These are phyloP conservation scores for Tolypocladium ovalisporum DNA, from an alignment of 2,329 filamentous ascomycete genomes.

Conservation along the genomic window DNA sequence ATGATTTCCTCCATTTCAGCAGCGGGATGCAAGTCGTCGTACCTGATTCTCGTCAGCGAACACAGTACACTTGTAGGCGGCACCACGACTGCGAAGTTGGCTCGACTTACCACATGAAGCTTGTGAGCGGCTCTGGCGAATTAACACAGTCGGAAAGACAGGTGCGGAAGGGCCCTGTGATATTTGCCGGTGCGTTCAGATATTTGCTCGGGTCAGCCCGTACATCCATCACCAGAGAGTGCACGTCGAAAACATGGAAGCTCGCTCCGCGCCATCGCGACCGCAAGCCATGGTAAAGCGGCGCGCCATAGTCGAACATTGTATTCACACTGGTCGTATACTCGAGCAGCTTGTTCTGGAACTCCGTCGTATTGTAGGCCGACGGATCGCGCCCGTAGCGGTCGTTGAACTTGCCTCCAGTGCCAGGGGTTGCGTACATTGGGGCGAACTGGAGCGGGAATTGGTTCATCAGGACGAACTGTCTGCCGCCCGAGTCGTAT, in stretches of 20 bases:
- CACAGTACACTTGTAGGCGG: too few species aligned
- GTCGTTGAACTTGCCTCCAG: conserved; percentile 3
- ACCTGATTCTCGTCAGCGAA: conserved; percentile 19
- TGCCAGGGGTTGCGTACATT: conserved; percentile 37
- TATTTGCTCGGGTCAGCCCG: conserved; percentile 49
- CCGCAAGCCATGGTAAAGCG: conserved; percentile 31
- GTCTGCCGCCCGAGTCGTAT: conserved; percentile 54
- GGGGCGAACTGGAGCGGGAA: conserved; percentile 58
- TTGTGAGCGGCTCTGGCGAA: conserved; percentile 35
- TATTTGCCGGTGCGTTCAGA: conserved; percentile 52
- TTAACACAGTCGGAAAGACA: conserved; percentile 35
- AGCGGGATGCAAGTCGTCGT: conserved; percentile 62
- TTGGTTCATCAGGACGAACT: conserved; percentile 62
- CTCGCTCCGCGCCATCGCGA: conserved; percentile 45
- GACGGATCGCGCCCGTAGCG: conserved; percentile 36
- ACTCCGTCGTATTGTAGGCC: conserved; percentile 34
- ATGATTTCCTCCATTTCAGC: conserved; percentile 41
- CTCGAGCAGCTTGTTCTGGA: conserved; percentile 30
- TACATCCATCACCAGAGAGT: conserved; percentile 55
- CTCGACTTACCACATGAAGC: conserved; percentile 51
- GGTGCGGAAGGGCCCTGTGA: conserved; percentile 44
- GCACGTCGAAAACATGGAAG: conserved; percentile 57
- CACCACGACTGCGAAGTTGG: background rate
- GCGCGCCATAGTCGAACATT: conserved; percentile 37
- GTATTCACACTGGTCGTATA: conserved; percentile 39